These are phyloP conservation scores for Zangia roseola DNA, from an alignment of 768 basidiomycete genomes.

Conservation along the genomic window DNA sequence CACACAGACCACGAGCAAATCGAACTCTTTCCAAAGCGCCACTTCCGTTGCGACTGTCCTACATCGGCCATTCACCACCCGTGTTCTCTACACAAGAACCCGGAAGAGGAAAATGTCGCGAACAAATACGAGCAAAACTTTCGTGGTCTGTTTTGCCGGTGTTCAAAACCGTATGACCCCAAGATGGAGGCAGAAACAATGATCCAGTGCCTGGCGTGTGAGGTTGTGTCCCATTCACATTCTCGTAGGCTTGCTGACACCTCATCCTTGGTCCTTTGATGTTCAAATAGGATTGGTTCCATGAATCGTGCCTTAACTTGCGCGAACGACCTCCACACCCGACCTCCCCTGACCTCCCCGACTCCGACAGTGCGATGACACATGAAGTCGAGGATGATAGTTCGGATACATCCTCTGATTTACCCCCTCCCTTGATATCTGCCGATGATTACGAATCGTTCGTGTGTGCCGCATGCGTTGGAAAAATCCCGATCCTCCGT, in stretches of 20 bases:
- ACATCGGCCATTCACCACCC: conserved; percentile 57
- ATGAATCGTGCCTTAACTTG: conserved; percentile 85
- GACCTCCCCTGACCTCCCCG: conserved; percentile 29
- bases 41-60: conserved; percentile 84
- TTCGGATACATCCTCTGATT: conserved; percentile 63
- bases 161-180: conserved; percentile 68
- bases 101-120: conserved; percentile 52
- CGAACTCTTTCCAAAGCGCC: conserved; percentile 83
- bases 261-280: too few relatives aligned
- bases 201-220: conserved; percentile 85
- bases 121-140: conserved; percentile 81
- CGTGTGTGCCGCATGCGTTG: conserved; percentile 71
- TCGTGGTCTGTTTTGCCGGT: conserved; percentile 68
- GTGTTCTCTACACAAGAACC: conserved; percentile 59
- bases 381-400: conserved; percentile 45
- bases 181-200: conserved; percentile 77
- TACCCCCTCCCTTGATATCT: conserved; percentile 67
- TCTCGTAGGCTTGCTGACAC: conserved; percentile 1
- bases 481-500: conserved; percentile 47
- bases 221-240: conserved; percentile 43
- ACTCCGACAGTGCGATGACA: conserved; percentile 2
- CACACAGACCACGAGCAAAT: conserved; percentile 86
- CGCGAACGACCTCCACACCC: conserved; percentile 59
- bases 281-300: conserved; percentile 75
- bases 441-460: conserved; percentile 74